Evolutionary conservation across 164 flowering plant genomes (phyloP), one percentile per base, ranked within the genome.

Genomic region (Saururus chinensis): DNA sequence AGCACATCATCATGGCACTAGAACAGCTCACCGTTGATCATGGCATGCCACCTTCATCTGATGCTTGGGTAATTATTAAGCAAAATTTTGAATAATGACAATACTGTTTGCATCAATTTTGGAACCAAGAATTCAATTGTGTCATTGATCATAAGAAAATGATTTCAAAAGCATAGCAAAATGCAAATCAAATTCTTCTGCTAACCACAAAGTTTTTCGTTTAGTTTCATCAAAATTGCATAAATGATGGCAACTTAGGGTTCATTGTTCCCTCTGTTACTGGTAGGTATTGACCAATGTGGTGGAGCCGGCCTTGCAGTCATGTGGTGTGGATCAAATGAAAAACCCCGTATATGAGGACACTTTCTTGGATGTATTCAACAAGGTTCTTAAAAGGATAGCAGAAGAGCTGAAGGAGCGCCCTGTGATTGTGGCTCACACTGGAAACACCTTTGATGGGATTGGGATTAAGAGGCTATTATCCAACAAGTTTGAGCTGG

Each of bases 371-470:
- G 75, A 55, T 49, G 85, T 74, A 60, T 81, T 88, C 66, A 80
- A 79, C 71, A 78, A 69, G 57, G 80, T 77, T 4, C 77, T 75
- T 0, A 83, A 73, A 64, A 65, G 49, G 49, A 69, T 85, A 53
- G 86, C 80, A 48, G 81, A 69, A 40, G 73, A 35, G 60, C 87
- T 93, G 19, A 83, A 79, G 60, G 96, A 86, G 60, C 81, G 82
- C 48, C 99, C 97, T 0, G 99, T 84, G 41, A 93, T 93, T 52
- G 96, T 93, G 35, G 99, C 97, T 7, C 97, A 93, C 61, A 88
- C 82, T 42, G 96, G 84, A 62, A 86, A 82, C 61, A 84, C 83
- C 51, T 90, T 88, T 64, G 91, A 93, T 66, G 99, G 99, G 56
- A 86, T 83, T 68, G 80, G 87, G 60, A 76, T 93, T 54, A 84